Evolutionary conservation across 768 basidiomycete genomes (phyloP).

Genomic region (Vishniacozyma victoriae): DNA sequence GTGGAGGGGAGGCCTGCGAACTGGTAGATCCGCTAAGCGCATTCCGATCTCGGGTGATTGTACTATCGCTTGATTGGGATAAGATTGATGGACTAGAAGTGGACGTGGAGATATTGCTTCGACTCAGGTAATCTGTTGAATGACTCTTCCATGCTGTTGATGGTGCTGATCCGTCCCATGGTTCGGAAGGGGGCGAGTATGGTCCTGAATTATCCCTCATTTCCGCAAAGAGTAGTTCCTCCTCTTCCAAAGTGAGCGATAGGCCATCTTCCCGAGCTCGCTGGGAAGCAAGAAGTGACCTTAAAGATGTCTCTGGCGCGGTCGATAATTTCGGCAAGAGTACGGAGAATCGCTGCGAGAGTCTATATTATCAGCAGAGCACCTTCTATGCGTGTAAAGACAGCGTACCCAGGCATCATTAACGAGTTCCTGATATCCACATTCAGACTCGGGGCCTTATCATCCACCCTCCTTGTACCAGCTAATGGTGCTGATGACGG

Average conservation of each 20-base stretch:
- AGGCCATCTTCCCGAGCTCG: conserved; percentile 24
- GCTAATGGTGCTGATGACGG: no score
- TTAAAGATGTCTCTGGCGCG: conserved; percentile 26
- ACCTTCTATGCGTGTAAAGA: background rate
- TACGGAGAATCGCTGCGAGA: conserved; percentile 36
- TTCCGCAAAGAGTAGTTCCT: conserved; percentile 39
- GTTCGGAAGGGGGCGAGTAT: conserved; percentile 1
- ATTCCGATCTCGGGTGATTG: background rate
- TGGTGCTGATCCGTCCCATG: conserved; percentile 23
- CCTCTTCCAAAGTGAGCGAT: conserved; percentile 31
- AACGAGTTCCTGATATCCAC: conserved; percentile 35
- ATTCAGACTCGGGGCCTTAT: conserved; percentile 26
- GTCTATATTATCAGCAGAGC: conserved; percentile 5
- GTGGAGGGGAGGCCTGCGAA: conserved; percentile 17
- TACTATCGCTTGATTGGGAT: background rate
- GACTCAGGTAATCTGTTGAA: background rate
- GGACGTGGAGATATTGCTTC: conserved; percentile 3
- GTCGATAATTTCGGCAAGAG: conserved; percentile 31
- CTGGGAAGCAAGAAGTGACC: conserved; percentile 31
- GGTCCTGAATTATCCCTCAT: conserved; percentile 15
- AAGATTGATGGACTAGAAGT: conserved; percentile 11
- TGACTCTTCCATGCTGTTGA: background rate
- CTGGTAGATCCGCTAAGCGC: background rate
- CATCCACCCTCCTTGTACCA: conserved; percentile 4
- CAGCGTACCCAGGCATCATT: conserved; percentile 37